A percentile compares a stretch with the other conserved stretches of the same genome.
These are phyloP conservation scores for Ailanthus altissimus DNA, from an alignment of 345 rosid species.

Conservation along the genomic window DNA sequence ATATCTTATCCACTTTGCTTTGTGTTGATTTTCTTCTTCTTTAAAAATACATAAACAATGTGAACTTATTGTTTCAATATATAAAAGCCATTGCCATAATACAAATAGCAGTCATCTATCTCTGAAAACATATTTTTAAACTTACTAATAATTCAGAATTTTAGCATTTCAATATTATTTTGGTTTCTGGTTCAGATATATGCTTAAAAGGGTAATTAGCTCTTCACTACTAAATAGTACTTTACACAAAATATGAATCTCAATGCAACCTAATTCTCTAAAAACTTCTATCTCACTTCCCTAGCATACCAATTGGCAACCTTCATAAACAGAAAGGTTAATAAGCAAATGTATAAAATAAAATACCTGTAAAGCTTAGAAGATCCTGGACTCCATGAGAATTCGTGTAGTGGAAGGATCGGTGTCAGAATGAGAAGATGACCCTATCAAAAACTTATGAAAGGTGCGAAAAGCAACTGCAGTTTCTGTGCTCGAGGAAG, in stretches of 20 bases:
- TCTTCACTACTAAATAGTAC: background rate
- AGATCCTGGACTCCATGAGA: constrained; percentile 60
- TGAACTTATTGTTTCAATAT: too few relatives aligned
- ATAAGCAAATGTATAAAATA: background rate
- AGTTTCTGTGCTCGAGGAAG: constrained; percentile 95
- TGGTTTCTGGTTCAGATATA: background rate
- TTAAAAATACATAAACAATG: too few relatives aligned
- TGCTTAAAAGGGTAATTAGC: background rate
- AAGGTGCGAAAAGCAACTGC: constrained; percentile 80
- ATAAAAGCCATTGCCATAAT: too few relatives aligned
- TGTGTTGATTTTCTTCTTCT: too few relatives aligned
- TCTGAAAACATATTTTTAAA: background rate
- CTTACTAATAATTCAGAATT: background rate
- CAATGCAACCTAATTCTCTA: background rate
- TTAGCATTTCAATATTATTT: background rate
- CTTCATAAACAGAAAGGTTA: background rate
- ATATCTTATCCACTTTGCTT: too few relatives aligned
- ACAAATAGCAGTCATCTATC: constrained; percentile 1
- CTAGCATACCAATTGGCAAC: constrained; percentile 4
- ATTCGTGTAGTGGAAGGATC: constrained; percentile 56
- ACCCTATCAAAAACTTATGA: constrained; percentile 80
- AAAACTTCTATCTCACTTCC: background rate
- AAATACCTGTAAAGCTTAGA: constrained; percentile 69
- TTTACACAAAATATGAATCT: background rate
- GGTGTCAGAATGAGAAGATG: constrained; percentile 62